These are phyloP conservation scores for Meredithiella fracta DNA, from an alignment of 2,329 filamentous ascomycete species.

Conservation along the genomic window DNA sequence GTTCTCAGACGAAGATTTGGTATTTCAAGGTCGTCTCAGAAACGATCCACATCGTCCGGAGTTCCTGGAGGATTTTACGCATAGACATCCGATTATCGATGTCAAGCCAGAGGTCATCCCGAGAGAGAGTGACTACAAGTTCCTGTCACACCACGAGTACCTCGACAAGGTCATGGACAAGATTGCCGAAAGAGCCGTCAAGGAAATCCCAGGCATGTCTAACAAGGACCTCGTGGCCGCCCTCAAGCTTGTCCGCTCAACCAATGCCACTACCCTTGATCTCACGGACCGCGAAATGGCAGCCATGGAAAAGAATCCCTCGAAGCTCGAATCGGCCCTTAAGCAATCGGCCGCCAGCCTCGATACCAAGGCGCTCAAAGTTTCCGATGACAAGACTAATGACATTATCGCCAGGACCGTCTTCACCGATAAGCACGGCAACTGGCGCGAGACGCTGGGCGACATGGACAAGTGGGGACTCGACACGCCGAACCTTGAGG, in stretches of 20 bases:
- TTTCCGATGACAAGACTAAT: conserved; percentile 11
- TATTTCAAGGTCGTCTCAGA: conserved; percentile 54
- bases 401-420: conserved; percentile 11
- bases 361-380: conserved; percentile 11
- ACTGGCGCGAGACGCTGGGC: conserved; percentile 23
- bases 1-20: conserved; percentile 58
- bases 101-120: conserved; percentile 36
- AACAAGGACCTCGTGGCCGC: conserved; percentile 28
- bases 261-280: conserved; percentile 29
- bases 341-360: conserved; percentile 5
- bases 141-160: conserved; percentile 47
- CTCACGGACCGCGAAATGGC: conserved; percentile 34
- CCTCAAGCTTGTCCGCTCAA: conserved; percentile 27
- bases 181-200: conserved; percentile 36
- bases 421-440: conserved; percentile 17
- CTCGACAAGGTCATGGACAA: conserved; percentile 16
- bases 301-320: conserved; percentile 34
- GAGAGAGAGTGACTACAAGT: conserved; percentile 35
- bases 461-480: conserved; percentile 18
- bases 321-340: conserved; percentile 16
- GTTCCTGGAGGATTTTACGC: conserved; percentile 72
- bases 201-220: conserved; percentile 28
- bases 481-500: conserved; percentile 16
- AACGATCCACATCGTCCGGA: conserved; percentile 54
- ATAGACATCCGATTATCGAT: conserved; percentile 63